phyloP scores from a whole-genome alignment of 129 eudicot genomes.

The Saposhnikovia divaricata region DNA sequence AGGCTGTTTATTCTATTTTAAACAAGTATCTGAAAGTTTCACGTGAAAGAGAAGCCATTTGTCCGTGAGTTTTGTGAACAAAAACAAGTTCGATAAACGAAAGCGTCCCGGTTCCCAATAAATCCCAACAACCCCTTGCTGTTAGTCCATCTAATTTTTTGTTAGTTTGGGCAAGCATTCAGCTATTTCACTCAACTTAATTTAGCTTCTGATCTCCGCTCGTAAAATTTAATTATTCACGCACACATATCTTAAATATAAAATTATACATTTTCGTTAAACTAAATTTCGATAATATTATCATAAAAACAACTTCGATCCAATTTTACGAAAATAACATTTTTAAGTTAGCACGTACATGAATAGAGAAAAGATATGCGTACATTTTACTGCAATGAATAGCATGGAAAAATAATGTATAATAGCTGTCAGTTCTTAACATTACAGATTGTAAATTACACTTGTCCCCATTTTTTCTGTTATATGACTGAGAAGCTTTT shows the following conservation, averaged over 20 bases:
- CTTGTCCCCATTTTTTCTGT: background rate
- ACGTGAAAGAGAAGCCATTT: conserved; percentile 7
- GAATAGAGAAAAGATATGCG: background rate
- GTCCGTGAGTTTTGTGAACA: conserved; percentile 12
- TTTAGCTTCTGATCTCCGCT: background rate
- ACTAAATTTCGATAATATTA: too few relatives aligned
- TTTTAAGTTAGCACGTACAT: too few relatives aligned
- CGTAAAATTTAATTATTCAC: background rate
- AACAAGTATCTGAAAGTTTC: background rate
- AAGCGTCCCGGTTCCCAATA: background rate
- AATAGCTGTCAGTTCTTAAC: background rate
- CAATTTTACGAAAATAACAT: too few relatives aligned
- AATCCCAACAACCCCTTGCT: background rate
- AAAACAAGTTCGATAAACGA: background rate
- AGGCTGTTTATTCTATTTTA: background rate
- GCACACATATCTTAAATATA: background rate
- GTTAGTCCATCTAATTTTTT: background rate
- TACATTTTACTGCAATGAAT: background rate
- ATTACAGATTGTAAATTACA: background rate
- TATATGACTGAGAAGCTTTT: background rate
- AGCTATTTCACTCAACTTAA: background rate
- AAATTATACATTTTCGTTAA: too few relatives aligned
- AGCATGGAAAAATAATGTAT: too few relatives aligned
- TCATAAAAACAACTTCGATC: too few relatives aligned
- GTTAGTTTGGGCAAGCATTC: background rate